Evolutionary conservation across 345 rosid genomes (phyloP).

Genomic region (Gossypium anomalum): DNA sequence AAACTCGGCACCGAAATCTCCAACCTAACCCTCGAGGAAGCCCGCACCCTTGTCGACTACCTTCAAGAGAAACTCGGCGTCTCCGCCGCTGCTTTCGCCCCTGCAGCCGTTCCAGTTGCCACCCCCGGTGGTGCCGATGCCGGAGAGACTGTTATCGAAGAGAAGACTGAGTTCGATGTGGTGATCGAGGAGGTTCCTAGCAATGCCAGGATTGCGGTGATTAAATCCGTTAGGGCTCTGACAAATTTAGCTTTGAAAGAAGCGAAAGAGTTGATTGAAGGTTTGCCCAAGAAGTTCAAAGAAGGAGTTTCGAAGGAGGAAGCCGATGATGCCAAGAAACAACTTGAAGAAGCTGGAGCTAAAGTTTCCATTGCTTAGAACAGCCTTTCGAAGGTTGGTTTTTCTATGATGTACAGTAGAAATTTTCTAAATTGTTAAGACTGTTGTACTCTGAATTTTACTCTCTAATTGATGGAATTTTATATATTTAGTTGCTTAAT

Average conservation of each 20-base stretch:
- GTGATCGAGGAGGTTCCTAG: slow-evolving; percentile 74
- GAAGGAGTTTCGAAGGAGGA: slow-evolving; percentile 73
- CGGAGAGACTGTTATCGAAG: slow-evolving; percentile 42
- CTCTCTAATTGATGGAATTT: neutral
- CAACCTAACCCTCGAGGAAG: slow-evolving; percentile 68
- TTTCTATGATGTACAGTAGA: slow-evolving; percentile 10
- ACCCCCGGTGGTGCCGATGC: slow-evolving; percentile 19
- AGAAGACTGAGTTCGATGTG: slow-evolving; percentile 83
- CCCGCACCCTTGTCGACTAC: slow-evolving; percentile 70
- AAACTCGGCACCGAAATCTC: slow-evolving; percentile 60
- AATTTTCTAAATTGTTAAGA: neutral
- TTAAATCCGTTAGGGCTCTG: slow-evolving; percentile 72
- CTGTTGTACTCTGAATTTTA: neutral
- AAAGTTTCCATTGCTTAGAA: slow-evolving; percentile 50
- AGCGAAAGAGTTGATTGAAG: slow-evolving; percentile 78
- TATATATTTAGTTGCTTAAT: neutral
- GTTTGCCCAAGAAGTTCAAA: slow-evolving; percentile 86
- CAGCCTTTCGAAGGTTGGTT: neutral
- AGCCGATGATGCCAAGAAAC: slow-evolving; percentile 83
- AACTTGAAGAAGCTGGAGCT: slow-evolving; percentile 86
- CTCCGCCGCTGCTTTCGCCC: slow-evolving; percentile 68
- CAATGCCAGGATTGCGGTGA: slow-evolving; percentile 68
- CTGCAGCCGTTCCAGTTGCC: slow-evolving; percentile 38
- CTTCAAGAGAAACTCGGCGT: slow-evolving; percentile 87
- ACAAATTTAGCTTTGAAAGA: slow-evolving; percentile 84